Percentiles rank a stretch among this genome's conserved stretches.
Conservation (phyloP, 257 asterid genomes). For the Solanum piurae region DNA sequence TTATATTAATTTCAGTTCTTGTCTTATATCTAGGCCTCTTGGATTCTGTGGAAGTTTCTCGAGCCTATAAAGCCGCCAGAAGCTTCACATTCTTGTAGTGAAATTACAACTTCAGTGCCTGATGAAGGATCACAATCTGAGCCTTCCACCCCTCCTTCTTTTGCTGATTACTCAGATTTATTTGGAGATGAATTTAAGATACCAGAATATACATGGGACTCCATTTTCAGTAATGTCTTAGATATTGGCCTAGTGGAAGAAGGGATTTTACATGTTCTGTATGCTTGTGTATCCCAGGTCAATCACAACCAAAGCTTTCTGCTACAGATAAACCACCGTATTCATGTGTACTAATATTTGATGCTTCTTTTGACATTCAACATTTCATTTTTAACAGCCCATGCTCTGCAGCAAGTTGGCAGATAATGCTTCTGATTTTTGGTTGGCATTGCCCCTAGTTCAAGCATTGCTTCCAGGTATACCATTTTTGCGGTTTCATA, state of each 20-base stretch:
- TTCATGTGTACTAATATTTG: background rate
- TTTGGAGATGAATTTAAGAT: slow-evolving; percentile 75
- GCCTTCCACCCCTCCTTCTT: slow-evolving; percentile 21
- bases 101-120: slow-evolving; percentile 28
- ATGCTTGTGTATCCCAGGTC: slow-evolving; percentile 95
- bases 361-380: slow-evolving; percentile 1
- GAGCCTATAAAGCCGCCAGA: slow-evolving; percentile 41
- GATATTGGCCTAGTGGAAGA: slow-evolving; percentile 81
- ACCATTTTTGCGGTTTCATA: background rate
- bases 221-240: slow-evolving; percentile 45
- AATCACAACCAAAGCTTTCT: slow-evolving; percentile 15
- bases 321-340: background rate
- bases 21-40: slow-evolving; percentile 47
- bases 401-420: slow-evolving; percentile 80
- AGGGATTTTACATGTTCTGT: slow-evolving; percentile 86
- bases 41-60: slow-evolving; percentile 47
- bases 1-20: background rate
- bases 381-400: slow-evolving; percentile 41
- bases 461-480: slow-evolving; percentile 97
- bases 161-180: slow-evolving; percentile 60
- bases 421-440: slow-evolving; percentile 55
- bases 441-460: slow-evolving; percentile 80
- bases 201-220: slow-evolving; percentile 55
- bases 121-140: slow-evolving; percentile 44
- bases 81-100: slow-evolving; percentile 26